Evolutionary conservation across 441 rosid genomes (phyloP).

Genomic region (Caryocar brasiliense): DNA sequence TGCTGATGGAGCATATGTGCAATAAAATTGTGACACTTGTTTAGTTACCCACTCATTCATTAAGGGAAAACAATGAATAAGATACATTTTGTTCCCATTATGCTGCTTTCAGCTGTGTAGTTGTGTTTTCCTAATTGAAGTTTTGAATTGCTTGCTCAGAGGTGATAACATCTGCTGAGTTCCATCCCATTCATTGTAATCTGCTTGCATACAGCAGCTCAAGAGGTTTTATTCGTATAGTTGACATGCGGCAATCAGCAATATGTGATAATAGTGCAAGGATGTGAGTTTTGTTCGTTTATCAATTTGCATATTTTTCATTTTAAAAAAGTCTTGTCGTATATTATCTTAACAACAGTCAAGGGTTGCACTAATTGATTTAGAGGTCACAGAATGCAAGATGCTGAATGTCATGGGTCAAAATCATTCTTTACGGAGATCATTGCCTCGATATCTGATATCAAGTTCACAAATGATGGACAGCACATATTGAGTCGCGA

Average conservation of each 20-base stretch:
- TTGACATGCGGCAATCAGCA: conserved; percentile 71
- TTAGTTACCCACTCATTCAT: neutral
- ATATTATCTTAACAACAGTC: too few relatives aligned
- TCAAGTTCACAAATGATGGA: conserved; percentile 56
- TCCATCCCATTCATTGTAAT: conserved; percentile 64
- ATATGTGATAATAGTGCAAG: conserved; percentile 48
- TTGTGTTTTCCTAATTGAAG: conserved; percentile 11
- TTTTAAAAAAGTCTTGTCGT: too few relatives aligned
- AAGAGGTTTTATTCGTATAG: conserved; percentile 56
- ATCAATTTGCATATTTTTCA: neutral
- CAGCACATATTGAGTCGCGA: conserved; percentile 55
- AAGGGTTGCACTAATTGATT: too few relatives aligned
- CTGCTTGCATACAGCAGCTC: conserved; percentile 65
- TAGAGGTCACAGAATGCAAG: conserved; percentile 70
- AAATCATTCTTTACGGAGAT: conserved; percentile 63
- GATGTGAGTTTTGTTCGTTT: conserved; percentile 35
- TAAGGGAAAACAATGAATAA: neutral
- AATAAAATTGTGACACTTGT: neutral
- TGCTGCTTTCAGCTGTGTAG: neutral
- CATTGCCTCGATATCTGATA: conserved; percentile 52
- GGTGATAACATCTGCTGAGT: conserved; percentile 68
- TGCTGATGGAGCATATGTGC: neutral
- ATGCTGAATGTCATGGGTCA: conserved; percentile 34
- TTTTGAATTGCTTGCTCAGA: conserved; percentile 31
- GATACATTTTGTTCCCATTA: neutral